Base-by-base conservation (phyloP, 1,139 yeast genomes). In the Candida glucosophila region DNA sequence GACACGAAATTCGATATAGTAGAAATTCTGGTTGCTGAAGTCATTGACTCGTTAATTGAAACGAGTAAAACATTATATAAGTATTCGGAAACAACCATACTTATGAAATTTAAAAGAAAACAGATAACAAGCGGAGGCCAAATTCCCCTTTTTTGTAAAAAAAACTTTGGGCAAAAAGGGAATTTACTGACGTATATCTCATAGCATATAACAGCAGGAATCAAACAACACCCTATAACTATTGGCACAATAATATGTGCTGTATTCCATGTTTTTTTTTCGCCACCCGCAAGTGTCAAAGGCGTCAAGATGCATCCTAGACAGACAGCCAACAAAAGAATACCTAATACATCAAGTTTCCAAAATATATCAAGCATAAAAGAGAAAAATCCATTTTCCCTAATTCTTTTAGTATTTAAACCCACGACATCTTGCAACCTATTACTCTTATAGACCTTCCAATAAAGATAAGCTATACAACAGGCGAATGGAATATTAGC, bases 261-360 rank as follows among this genome's bases (percentile, higher is more conserved):
- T 23, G 40, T 32, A 22, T 39, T 26, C 65, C 65, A 58, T 22
- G 41, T 44, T 12, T 44, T 35, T 5, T 40, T 31, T 17, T 43
- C 41, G 28, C 59, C 61, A 25, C 59, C 63, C 13, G 65, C 64
- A 20, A 58, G 38, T 17, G 65, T 58, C 29, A 58, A 49, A 5
- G 66, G 66, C 20, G 51, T 58, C 30, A 58, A 50, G 23, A 58
- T 42, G 39, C 57, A 56, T 22, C 62, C 64, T 23, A 58, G 46
- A 14, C 45, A 40, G 12, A 47, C 55, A 28, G 43, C 39, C 27
- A 56, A 36, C 17, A 58, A 39, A 16, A 58, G 29, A 20, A 51
- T 39, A 8, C 65, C 65, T 28, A 56, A 39, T 18, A 58, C 27
- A 34, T 58, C 66, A 24, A 57, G 44, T 26, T 43, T 40, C 61